phyloP scores from a whole-genome alignment of 2,329 filamentous ascomycete species.

The Aspergillus costaricaensis region DNA sequence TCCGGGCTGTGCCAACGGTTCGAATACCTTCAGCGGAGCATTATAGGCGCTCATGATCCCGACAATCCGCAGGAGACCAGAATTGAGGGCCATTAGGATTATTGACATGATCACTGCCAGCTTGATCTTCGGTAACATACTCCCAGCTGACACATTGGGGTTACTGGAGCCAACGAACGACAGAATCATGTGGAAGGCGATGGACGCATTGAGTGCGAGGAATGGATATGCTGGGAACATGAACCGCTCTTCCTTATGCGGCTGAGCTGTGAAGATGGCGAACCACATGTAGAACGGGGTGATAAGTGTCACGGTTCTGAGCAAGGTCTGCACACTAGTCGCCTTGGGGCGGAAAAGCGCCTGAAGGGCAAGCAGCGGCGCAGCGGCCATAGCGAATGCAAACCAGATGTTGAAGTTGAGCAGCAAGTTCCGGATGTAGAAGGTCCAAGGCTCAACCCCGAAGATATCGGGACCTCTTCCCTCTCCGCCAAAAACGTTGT shows the following conservation, averaged over 20 bases:
- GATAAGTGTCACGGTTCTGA: conserved; percentile 77
- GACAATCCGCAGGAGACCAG: conserved; percentile 71
- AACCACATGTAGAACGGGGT: conserved; percentile 94
- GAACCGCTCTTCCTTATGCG: conserved; percentile 97
- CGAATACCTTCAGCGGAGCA: conserved; percentile 70
- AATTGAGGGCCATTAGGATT: conserved; percentile 64
- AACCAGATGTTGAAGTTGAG: conserved; percentile 98
- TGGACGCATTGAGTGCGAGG: conserved; percentile 81
- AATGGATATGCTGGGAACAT: conserved; percentile 98
- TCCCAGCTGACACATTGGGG: conserved; percentile 66
- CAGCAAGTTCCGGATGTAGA: conserved; percentile 86
- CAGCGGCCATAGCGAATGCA: conserved; percentile 69
- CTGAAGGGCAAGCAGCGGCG: conserved; percentile 75
- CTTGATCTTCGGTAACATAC: conserved; percentile 75
- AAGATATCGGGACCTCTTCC: conserved; percentile 86
- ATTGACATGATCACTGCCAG: conserved; percentile 61
- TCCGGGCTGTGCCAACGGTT: conserved; percentile 49
- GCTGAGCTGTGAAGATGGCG: conserved; percentile 83
- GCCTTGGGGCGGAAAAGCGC: conserved; percentile 64
- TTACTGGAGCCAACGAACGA: conserved; percentile 71
- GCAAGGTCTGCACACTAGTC: conserved; percentile 66
- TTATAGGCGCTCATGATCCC: conserved; percentile 81
- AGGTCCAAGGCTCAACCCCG: conserved; percentile 94
- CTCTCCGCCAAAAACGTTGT: conserved; percentile 85
- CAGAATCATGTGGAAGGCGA: conserved; percentile 79